These are phyloP conservation scores for Alternaria brassicicola DNA, from an alignment of 2,329 filamentous ascomycete species.

Conservation along the genomic window DNA sequence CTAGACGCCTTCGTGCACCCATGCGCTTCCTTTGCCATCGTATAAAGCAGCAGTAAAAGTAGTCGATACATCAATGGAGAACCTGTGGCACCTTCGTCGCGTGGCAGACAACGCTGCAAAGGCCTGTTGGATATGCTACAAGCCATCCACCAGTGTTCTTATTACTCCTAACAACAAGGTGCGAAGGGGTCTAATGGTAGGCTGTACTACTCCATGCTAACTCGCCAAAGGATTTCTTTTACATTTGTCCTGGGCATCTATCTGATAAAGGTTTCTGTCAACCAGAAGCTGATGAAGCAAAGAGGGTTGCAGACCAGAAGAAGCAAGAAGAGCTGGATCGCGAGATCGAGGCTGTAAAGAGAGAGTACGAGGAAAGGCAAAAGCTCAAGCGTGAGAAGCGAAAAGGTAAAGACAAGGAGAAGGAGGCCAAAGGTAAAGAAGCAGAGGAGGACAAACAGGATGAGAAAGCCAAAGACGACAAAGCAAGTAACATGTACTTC, in stretches of 20 bases:
- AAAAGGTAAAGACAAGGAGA: constrained; percentile 55
- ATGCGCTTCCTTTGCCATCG: not conserved
- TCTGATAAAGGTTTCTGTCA: constrained; percentile 82
- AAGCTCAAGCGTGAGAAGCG: constrained; percentile 62
- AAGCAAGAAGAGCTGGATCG: constrained; percentile 55
- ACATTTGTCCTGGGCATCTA: constrained; percentile 81
- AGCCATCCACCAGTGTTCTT: constrained; percentile 82
- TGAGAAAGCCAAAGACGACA: constrained; percentile 66
- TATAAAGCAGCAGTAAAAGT: not conserved
- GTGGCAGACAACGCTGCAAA: constrained; percentile 85
- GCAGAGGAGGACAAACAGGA: constrained; percentile 68
- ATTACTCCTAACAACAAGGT: constrained; percentile 92
- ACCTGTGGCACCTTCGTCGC: constrained; percentile 82
- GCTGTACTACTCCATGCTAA: not conserved
- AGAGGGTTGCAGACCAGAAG: constrained; percentile 61
- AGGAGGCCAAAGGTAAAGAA: constrained; percentile 63
- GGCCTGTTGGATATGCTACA: constrained; percentile 90
- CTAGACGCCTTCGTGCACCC: not conserved
- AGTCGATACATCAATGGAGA: constrained; percentile 59
- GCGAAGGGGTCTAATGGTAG: constrained; percentile 17
- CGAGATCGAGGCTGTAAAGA: constrained; percentile 57
- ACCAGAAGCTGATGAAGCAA: constrained; percentile 72
- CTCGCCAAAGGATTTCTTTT: constrained; percentile 78
- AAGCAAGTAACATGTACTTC: constrained; percentile 49
- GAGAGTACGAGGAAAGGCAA: constrained; percentile 59